A percentile compares a stretch with the other conserved stretches of the same genome.
phyloP scores from a whole-genome alignment of 805 yeast genomes.

The Yarrowia deformans region DNA sequence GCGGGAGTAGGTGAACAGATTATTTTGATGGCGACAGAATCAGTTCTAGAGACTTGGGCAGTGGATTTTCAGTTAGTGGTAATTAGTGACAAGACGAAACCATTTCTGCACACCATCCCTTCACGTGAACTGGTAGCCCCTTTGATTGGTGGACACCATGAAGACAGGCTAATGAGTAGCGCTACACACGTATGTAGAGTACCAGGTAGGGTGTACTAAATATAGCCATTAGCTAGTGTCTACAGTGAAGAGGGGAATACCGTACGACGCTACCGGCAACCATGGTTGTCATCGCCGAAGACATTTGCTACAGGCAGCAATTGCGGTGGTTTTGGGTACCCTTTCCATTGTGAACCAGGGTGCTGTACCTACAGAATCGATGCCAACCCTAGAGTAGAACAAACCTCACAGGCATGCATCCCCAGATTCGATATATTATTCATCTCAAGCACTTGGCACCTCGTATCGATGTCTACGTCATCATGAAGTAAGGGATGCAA shows the following conservation, averaged over 20 bases:
- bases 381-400: neutral
- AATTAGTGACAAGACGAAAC: too few relatives aligned
- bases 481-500: slow-evolving; percentile 1
- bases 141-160: neutral
- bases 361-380: neutral
- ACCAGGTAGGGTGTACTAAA: slow-evolving; percentile 4
- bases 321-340: neutral
- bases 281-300: neutral
- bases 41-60: too few relatives aligned
- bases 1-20: neutral
- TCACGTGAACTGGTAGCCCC: neutral
- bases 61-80: too few relatives aligned
- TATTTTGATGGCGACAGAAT: too few relatives aligned
- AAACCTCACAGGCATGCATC: neutral
- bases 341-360: neutral
- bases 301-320: neutral
- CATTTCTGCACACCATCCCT: too few relatives aligned
- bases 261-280: neutral
- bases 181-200: neutral
- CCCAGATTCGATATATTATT: neutral
- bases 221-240: neutral
- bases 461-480: neutral
- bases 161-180: neutral
- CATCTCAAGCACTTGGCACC: slow-evolving; percentile 10
- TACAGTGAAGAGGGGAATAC: neutral